Evolutionary conservation across 441 rosid genomes (phyloP), one percentile per base, ranked within the genome.

Genomic region (Aquilaria agallochum): DNA sequence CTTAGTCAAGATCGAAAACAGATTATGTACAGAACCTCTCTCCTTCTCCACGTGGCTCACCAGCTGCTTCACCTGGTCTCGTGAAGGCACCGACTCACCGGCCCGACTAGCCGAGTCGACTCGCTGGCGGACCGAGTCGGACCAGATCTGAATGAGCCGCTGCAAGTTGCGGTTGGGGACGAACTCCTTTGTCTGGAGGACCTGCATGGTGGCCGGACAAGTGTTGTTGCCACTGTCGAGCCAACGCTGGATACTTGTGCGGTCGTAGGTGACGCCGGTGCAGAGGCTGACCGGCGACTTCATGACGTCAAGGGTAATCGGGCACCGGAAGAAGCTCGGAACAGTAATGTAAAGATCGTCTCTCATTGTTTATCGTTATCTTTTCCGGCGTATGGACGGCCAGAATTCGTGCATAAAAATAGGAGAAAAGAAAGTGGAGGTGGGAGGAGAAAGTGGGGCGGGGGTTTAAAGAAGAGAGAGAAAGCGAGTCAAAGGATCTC

Each of bases 141-240:
- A 81, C 97, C 97, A 91, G 81, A 70, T 72, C 70, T 76, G 79
- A 72, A 94, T 94, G 46, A 91, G 90, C 0, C 97, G 90, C 57
- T 81, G 87, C 49, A 94, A 77, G 32, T 80, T 90, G 33, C 80
- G 85, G 78, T 94, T 94, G 0, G 97, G 98, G 9, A 90, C 88
- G 1, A 89, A 61, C 1, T 90, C 95, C 50, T 76, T 87, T 55
- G 63, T 75, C 52, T 53, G 82, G 45, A 93, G 95, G 13, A 90
- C 75, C 75, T 90, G 98, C 98, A 93, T 93, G 67, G 98, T 90
- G 55, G 96, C 91, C 11, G 97, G 98, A 65, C 96, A 93, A 14
- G 97, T 90, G 72, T 83, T 84, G 77, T 88, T 74, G 12, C 98
- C 98, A 56, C 76, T 67, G 53, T 87, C 95, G 58, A 93, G 83